Evolutionary conservation across 2,329 filamentous ascomycete genomes (phyloP).

Genomic region (Cercospora sp.): DNA sequence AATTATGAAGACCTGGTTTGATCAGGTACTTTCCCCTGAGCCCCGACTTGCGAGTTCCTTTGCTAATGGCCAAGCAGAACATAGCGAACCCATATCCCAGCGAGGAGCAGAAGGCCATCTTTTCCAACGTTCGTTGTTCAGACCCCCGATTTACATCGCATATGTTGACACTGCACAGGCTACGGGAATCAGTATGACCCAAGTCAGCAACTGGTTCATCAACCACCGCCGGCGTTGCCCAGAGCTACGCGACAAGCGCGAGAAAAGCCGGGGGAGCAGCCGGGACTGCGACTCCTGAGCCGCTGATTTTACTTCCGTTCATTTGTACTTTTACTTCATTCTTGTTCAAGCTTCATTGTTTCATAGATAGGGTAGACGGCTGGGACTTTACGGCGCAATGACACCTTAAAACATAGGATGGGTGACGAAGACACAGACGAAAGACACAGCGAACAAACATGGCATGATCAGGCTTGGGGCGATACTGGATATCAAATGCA

Average conservation of each 20-base stretch:
- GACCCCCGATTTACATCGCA: not conserved
- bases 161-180: slow-evolving; percentile 25
- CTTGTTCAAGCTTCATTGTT: not conserved
- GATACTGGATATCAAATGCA: not conserved
- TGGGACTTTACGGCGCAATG: not conserved
- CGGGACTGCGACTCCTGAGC: slow-evolving; percentile 19
- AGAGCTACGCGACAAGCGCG: slow-evolving; percentile 41
- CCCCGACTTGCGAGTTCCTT: not conserved
- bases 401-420: not conserved
- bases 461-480: not conserved
- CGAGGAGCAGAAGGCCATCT: slow-evolving; percentile 42
- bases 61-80: slow-evolving; percentile 30
- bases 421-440: not conserved
- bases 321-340: slow-evolving; percentile 12
- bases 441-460: not conserved
- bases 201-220: slow-evolving; percentile 46
- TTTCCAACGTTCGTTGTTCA: slow-evolving; percentile 35
- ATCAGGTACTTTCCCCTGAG: slow-evolving; percentile 30
- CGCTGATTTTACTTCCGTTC: slow-evolving; percentile 2
- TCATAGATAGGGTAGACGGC: not conserved
- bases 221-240: slow-evolving; percentile 42
- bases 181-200: slow-evolving; percentile 43
- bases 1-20: slow-evolving; percentile 45
- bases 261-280: slow-evolving; percentile 31
- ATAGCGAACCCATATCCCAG: slow-evolving; percentile 43